phyloP scores from a whole-genome alignment of 495 filamentous ascomycete species.

The Jackrogersella minutella region DNA sequence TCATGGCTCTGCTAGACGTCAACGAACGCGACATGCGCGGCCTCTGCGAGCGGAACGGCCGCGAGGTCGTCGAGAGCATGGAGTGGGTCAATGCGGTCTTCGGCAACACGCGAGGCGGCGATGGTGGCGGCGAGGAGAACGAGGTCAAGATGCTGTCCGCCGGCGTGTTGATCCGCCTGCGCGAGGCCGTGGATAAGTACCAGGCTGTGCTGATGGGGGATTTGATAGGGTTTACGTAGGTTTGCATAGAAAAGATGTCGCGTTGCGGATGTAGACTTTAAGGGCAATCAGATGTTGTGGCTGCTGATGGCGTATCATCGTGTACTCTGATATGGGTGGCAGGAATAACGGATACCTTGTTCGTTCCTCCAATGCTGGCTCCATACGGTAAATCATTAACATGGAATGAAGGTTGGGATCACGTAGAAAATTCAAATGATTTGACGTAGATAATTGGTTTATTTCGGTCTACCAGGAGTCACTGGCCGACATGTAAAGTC shows the following conservation, averaged over 20 bases:
- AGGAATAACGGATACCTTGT: too few species aligned
- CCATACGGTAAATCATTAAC: too few species aligned
- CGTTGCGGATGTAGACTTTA: too few species aligned
- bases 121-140: conserved; percentile 64
- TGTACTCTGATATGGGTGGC: too few species aligned
- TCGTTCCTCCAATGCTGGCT: too few species aligned
- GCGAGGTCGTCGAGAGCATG: conserved; percentile 63
- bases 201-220: conserved; percentile 71
- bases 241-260: neutral
- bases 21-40: conserved; percentile 79
- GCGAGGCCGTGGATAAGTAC: conserved; percentile 83
- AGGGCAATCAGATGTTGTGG: too few species aligned
- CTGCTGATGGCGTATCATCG: too few species aligned
- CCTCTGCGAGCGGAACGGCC: conserved; percentile 69
- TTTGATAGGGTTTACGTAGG: conserved; percentile 58
- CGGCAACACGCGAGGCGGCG: conserved; percentile 50
- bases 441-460: too few species aligned
- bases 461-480: too few species aligned
- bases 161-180: conserved; percentile 78
- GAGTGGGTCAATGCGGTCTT: conserved; percentile 58
- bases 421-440: too few species aligned
- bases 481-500: too few species aligned
- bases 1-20: conserved; percentile 84
- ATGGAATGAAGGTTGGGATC: too few species aligned
- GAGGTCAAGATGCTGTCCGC: conserved; percentile 77